Evolutionary conservation across 2,329 filamentous ascomycete genomes (phyloP).

Genomic region (Canariomyces notabilis): DNA sequence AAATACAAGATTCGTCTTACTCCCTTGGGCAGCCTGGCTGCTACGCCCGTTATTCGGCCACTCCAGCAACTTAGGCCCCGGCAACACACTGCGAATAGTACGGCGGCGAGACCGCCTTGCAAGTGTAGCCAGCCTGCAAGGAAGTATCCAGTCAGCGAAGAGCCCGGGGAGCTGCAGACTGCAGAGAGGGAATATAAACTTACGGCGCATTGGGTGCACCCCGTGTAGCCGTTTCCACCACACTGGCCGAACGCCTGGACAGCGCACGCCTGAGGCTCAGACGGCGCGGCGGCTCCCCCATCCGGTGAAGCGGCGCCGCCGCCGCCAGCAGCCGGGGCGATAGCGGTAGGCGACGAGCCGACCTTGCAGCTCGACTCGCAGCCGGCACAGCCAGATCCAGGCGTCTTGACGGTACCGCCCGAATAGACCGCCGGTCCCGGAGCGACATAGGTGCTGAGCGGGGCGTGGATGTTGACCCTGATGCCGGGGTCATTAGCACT

Average conservation of each 20-base stretch:
- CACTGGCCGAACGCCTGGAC: slow-evolving; percentile 25
- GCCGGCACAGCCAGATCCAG: slow-evolving; percentile 36
- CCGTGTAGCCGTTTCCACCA: slow-evolving; percentile 24
- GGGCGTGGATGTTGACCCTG: slow-evolving; percentile 42
- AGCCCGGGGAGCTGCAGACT: no score
- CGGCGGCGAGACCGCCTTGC: slow-evolving; percentile 25
- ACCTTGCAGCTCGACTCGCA: slow-evolving; percentile 40
- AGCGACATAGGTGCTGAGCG: slow-evolving; percentile 36
- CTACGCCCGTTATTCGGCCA: no score
- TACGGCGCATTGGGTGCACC: slow-evolving; percentile 25
- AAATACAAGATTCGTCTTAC: no score
- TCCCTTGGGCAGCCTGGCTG: no score
- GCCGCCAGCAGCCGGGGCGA: slow-evolving; percentile 24
- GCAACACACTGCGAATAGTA: slow-evolving; percentile 26
- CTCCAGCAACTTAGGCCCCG: background rate
- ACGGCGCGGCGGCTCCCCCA: no score
- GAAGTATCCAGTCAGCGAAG: background rate
- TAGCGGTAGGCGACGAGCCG: slow-evolving; percentile 30
- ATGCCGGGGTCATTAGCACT: slow-evolving; percentile 41
- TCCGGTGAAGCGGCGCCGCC: slow-evolving; percentile 17
- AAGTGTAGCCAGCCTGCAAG: slow-evolving; percentile 21
- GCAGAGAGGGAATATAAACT: slow-evolving; percentile 3
- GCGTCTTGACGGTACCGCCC: slow-evolving; percentile 35
- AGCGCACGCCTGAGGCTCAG: slow-evolving; percentile 15
- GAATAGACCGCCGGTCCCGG: slow-evolving; percentile 41